Conservation (phyloP, 2,329 filamentous ascomycete genomes). For the Diplodia scrobiculata region DNA sequence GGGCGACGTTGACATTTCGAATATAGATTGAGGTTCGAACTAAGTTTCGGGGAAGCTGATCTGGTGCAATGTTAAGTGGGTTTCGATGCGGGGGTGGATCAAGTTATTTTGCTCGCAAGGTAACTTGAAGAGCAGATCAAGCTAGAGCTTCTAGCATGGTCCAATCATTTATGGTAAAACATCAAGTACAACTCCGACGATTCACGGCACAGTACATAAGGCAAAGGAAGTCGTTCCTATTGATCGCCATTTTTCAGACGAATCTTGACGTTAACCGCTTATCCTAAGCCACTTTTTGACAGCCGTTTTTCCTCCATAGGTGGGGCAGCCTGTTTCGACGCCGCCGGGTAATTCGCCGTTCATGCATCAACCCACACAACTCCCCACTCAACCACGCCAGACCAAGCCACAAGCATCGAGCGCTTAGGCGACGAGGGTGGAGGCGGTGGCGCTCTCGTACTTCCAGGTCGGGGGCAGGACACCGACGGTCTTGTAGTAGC, state of each 20-base stretch:
- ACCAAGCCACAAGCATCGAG: background rate
- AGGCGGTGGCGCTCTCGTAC: slow-evolving; percentile 97
- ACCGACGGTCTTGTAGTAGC: slow-evolving; percentile 98
- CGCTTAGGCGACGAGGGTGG: slow-evolving; percentile 85
- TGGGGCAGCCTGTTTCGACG: slow-evolving; percentile 15
- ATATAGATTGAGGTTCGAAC: background rate
- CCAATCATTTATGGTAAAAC: background rate
- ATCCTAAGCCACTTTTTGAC: slow-evolving; percentile 27
- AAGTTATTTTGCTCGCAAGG: background rate
- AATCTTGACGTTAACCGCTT: slow-evolving; percentile 19
- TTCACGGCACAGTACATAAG: slow-evolving; percentile 9
- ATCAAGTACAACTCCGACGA: background rate
- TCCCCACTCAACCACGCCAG: slow-evolving; percentile 10
- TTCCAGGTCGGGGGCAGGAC: slow-evolving; percentile 89
- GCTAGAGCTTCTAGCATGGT: background rate
- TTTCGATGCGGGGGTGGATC: background rate
- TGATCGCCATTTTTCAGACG: slow-evolving; percentile 21
- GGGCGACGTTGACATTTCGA: slow-evolving; percentile 29
- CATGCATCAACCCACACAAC: slow-evolving; percentile 21
- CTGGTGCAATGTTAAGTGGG: background rate
- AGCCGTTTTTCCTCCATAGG: slow-evolving; percentile 21
- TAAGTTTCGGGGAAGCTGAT: background rate
- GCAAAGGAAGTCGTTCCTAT: slow-evolving; percentile 25
- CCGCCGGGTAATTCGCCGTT: slow-evolving; percentile 18
- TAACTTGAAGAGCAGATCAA: background rate